These are phyloP conservation scores for Chimonanthus salicifolius DNA, from an alignment of 164 flowering plant genomes.

Conservation along the genomic window DNA sequence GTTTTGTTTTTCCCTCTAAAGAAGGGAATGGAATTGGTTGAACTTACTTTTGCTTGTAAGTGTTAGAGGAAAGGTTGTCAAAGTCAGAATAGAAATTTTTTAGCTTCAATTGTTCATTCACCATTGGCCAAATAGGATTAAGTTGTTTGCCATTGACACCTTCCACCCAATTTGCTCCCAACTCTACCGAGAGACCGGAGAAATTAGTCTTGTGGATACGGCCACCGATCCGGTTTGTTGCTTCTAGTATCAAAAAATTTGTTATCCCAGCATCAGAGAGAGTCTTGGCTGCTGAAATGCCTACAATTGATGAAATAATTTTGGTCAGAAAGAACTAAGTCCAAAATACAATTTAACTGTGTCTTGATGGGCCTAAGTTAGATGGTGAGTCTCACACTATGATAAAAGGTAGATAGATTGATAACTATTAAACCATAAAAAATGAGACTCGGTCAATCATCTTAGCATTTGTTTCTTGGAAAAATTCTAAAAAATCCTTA, in stretches of 20 bases:
- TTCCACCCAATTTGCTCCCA: constrained; percentile 87
- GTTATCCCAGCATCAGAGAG: constrained; percentile 62
- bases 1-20: no score
- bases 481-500: no score
- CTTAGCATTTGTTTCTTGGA: no score
- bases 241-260: constrained; percentile 66
- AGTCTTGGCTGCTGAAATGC: constrained; percentile 72
- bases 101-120: constrained; percentile 27
- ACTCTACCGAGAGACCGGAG: constrained; percentile 69
- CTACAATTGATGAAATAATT: constrained; percentile 18
- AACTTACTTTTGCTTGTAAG: constrained; percentile 58
- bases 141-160: constrained; percentile 73
- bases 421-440: no score
- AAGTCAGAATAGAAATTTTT: constrained; percentile 74
- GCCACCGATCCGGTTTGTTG: constrained; percentile 78
- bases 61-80: constrained; percentile 75
- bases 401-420: no score
- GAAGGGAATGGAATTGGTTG: no score
- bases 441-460: no score
- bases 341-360: no score
- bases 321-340: no score
- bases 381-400: no score
- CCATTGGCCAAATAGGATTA: constrained; percentile 85
- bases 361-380: no score
- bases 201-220: constrained; percentile 59